Evolutionary conservation across 495 filamentous ascomycete species (phyloP).

Genomic region (Copromyces sp.): DNA sequence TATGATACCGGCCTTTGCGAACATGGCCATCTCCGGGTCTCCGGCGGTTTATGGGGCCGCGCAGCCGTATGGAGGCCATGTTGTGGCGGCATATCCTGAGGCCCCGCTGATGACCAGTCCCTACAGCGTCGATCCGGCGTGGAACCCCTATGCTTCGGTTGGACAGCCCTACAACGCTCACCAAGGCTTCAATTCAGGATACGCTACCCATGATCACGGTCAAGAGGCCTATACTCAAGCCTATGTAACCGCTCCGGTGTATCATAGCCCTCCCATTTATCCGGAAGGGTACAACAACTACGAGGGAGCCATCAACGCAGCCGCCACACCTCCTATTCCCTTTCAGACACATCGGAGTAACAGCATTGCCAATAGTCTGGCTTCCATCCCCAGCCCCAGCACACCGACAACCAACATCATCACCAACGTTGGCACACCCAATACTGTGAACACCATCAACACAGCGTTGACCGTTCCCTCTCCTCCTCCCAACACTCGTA

Average conservation of each 20-base stretch:
- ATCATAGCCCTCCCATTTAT: neutral
- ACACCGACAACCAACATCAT: neutral
- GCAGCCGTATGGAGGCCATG: neutral
- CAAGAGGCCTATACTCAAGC: neutral
- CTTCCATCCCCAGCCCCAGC: neutral
- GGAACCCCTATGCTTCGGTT: neutral
- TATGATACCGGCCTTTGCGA: neutral
- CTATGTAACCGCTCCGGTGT: neutral
- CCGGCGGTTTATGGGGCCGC: neutral
- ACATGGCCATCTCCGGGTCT: neutral
- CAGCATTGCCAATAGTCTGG: neutral
- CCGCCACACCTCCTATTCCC: neutral
- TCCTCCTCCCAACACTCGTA: neutral
- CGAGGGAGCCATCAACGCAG: neutral
- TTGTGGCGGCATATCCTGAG: neutral
- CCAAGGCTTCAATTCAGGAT: neutral
- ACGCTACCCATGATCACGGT: neutral
- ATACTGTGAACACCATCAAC: neutral
- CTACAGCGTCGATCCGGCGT: neutral
- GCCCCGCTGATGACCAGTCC: neutral
- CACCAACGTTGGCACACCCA: neutral
- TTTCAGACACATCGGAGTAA: neutral
- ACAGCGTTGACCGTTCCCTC: neutral
- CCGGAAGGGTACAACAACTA: neutral
- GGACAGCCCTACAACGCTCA: neutral